These are phyloP conservation scores for Mucor racemosus DNA, from an alignment of 371 early-diverging fungal species.

Conservation along the genomic window DNA sequence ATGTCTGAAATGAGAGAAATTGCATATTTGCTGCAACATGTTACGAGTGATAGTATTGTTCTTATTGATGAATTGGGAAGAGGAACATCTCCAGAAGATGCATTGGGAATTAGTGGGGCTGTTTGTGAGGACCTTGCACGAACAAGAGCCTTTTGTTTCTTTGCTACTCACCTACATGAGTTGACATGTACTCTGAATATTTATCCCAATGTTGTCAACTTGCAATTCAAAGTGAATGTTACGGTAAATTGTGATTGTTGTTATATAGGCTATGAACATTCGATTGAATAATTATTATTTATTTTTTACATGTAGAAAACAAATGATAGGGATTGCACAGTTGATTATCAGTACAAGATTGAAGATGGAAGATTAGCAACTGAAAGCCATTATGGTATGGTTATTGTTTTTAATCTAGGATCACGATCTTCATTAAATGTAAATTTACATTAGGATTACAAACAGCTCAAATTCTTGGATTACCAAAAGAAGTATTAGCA, in stretches of 20 bases:
- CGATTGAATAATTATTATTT: too few relatives aligned
- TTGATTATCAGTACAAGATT: constrained; percentile 54
- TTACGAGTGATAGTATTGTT: constrained; percentile 73
- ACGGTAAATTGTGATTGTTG: constrained; percentile 3
- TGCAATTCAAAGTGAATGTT: constrained; percentile 56
- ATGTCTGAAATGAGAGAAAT: constrained; percentile 93
- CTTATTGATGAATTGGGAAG: constrained; percentile 97
- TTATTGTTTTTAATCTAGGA: background rate
- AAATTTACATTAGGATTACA: constrained; percentile 39
- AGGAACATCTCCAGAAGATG: constrained; percentile 87
- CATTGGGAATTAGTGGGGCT: constrained; percentile 80
- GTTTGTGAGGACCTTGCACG: constrained; percentile 76
- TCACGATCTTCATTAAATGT: background rate
- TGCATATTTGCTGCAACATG: constrained; percentile 80
- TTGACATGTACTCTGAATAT: constrained; percentile 52
- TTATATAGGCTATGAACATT: too few relatives aligned
- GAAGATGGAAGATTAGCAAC: constrained; percentile 41
- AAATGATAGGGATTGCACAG: constrained; percentile 23
- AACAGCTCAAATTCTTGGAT: constrained; percentile 54
- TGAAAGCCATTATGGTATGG: constrained; percentile 46
- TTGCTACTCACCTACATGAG: constrained; percentile 77
- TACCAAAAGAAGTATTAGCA: constrained; percentile 39
- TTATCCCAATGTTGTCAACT: constrained; percentile 71
- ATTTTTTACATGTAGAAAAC: constrained; percentile 1
- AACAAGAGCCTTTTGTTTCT: constrained; percentile 65